These are phyloP conservation scores for Cucurbitaria berberidis DNA, from an alignment of 2,329 filamentous ascomycete genomes.

Conservation along the genomic window DNA sequence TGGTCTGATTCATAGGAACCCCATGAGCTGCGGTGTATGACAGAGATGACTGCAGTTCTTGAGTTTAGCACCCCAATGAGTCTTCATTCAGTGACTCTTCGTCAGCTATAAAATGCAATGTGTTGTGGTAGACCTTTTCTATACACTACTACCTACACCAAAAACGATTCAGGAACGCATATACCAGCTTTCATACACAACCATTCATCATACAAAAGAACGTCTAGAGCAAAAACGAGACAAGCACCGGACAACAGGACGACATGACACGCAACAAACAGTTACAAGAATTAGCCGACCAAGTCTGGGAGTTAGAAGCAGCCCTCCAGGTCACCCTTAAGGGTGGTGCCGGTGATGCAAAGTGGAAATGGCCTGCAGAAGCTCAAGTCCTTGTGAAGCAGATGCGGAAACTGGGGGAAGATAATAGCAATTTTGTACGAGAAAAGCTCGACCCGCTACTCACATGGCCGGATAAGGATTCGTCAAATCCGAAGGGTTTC, in stretches of 20 bases:
- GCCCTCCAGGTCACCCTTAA: background rate
- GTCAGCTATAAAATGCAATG: background rate
- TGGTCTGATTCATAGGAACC: background rate
- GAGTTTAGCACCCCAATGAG: background rate
- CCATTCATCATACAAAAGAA: background rate
- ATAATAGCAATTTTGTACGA: background rate
- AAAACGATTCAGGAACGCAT: background rate
- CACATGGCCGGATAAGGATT: background rate
- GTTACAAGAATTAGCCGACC: background rate
- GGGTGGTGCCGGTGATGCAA: background rate
- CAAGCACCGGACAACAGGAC: background rate
- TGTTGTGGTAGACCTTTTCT: background rate
- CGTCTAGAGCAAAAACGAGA: background rate
- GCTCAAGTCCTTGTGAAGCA: background rate
- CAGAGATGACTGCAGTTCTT: background rate
- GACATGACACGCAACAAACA: background rate
- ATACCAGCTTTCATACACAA: background rate
- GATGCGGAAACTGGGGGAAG: background rate
- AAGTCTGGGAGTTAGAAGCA: background rate
- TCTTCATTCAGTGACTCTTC: background rate
- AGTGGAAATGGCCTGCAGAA: background rate
- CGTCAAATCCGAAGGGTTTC: background rate
- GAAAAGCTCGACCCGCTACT: background rate
- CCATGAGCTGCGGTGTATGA: background rate
- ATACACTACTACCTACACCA: background rate